Evolutionary conservation across 169 alveolate genomes (phyloP).

Genomic region (Plasmodium reichenowi): DNA sequence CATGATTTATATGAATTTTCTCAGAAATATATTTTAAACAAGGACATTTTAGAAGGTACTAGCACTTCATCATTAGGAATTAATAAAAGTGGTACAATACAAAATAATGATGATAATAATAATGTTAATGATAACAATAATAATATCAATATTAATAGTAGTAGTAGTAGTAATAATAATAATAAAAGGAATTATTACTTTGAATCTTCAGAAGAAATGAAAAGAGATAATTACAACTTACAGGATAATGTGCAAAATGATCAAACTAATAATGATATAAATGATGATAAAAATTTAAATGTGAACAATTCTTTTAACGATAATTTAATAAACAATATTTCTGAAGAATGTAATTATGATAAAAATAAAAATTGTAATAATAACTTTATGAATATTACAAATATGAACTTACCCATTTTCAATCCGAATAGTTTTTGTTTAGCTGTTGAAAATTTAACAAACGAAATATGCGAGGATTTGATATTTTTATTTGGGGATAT

Average conservation of each 20-base stretch:
- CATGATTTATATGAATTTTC: constrained; percentile 66
- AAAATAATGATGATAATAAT: neutral
- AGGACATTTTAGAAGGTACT: too few relatives aligned
- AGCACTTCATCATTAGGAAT: too few relatives aligned
- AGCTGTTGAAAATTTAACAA: constrained; percentile 63
- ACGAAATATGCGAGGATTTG: constrained; percentile 66
- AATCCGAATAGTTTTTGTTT: constrained; percentile 69
- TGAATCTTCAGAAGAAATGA: neutral
- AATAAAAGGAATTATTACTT: neutral
- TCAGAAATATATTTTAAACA: constrained; percentile 33
- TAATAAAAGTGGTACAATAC: too few relatives aligned
- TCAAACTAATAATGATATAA: neutral
- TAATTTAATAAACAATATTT: neutral
- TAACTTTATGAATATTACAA: constrained; percentile 58
- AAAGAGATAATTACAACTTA: neutral
- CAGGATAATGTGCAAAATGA: neutral
- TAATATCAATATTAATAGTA: neutral
- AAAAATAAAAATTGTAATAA: constrained; percentile 1
- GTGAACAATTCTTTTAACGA: neutral
- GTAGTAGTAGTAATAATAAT: neutral
- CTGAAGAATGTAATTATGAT: neutral
- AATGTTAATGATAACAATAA: neutral
- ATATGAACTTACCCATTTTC: constrained; percentile 68
- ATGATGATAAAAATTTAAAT: neutral
- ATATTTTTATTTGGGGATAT: constrained; percentile 63